Evolutionary conservation across 192 early-diverging fungal genomes (phyloP).

Genomic region (Coemansia sp.): DNA sequence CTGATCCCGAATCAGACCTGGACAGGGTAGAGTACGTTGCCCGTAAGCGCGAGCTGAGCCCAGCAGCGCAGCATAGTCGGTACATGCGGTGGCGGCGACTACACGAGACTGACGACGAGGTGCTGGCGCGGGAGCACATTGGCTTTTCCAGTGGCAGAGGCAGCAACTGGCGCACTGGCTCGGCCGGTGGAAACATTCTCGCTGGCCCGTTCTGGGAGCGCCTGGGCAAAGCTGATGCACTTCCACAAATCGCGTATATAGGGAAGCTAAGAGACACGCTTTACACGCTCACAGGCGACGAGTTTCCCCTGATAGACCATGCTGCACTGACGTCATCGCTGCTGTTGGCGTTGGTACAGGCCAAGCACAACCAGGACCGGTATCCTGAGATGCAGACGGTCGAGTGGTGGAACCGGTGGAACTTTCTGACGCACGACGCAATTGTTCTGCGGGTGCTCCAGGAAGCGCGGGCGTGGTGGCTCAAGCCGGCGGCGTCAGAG

Average conservation of each 20-base stretch:
- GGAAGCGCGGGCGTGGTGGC: slow-evolving; percentile 46
- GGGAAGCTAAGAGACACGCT: slow-evolving; percentile 62
- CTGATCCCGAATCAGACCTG: not conserved
- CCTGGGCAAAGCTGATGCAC: slow-evolving; percentile 7
- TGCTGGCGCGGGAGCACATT: slow-evolving; percentile 6
- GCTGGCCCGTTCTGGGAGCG: slow-evolving; percentile 47
- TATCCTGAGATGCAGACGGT: slow-evolving; percentile 42
- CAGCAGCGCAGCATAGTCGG: slow-evolving; percentile 28
- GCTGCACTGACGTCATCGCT: slow-evolving; percentile 44
- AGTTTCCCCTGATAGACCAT: slow-evolving; percentile 62
- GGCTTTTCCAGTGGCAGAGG: slow-evolving; percentile 5
- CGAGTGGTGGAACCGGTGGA: slow-evolving; percentile 50
- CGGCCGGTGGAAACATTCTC: slow-evolving; percentile 38
- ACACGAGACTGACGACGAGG: slow-evolving; percentile 26
- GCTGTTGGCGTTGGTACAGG: slow-evolving; percentile 39
- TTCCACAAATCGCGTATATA: slow-evolving; percentile 59
- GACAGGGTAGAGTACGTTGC: slow-evolving; percentile 30
- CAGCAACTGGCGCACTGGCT: slow-evolving; percentile 37
- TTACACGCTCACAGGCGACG: slow-evolving; percentile 65
- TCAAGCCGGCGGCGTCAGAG: slow-evolving; percentile 10
- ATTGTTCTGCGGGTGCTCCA: slow-evolving; percentile 42
- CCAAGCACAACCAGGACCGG: slow-evolving; percentile 32
- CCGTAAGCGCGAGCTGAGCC: slow-evolving; percentile 30
- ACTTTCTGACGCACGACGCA: slow-evolving; percentile 40
- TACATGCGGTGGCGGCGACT: slow-evolving; percentile 26